Base-by-base conservation (phyloP, 1,284 basidiomycete species). In the Naganishia sp. region DNA sequence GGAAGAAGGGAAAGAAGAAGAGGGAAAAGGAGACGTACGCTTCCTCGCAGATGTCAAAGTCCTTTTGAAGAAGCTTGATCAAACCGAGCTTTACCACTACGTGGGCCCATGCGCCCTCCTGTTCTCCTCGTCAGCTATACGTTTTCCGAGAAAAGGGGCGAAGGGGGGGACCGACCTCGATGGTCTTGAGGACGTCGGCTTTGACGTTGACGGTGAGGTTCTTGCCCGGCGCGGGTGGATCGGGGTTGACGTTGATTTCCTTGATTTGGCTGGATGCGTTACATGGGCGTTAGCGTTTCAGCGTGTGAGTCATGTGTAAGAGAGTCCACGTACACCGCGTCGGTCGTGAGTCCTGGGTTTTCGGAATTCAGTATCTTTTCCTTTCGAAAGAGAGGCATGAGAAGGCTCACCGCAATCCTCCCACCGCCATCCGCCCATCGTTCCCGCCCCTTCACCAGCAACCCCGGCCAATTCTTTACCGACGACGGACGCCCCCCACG, bases 61-160 rank as follows among this genome's bases (percentile, higher is more conserved):
- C 78, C 81, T 91, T 94, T 54, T 84, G 81, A 23, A 96, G 79
- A 11, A 96, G 76, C 82, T 92, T 94, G 77, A 96, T 86, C 18
- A 90, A 80, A 35, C 94, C 94, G 46, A 96, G 83, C 79, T 95
- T 96, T 68, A 96, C 93, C 1, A 81, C 81, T 2, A 96, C 92
- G 71, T 94, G 86, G 11, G 89, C 93, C 73, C 86, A 90, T 39
- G 94, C 90, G n/a, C 94, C 94, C 10, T 93, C 88, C 92, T 95
- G n/a, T 10, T 15, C 39, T 55, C 41, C 54, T 25, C 21, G 39
- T n/a, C 28, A 10, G 28, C 31, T 18, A 28, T 25, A 1, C 17
- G 46, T 39, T 47, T 35, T 3, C 9, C 45, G 35, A 46, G 32
- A 11, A 23, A 18, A 13, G 49, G 56, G 11, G n/a, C n/a, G 21